Base-by-base conservation (phyloP, 345 rosid genomes). In the Passiflora organensis region DNA sequence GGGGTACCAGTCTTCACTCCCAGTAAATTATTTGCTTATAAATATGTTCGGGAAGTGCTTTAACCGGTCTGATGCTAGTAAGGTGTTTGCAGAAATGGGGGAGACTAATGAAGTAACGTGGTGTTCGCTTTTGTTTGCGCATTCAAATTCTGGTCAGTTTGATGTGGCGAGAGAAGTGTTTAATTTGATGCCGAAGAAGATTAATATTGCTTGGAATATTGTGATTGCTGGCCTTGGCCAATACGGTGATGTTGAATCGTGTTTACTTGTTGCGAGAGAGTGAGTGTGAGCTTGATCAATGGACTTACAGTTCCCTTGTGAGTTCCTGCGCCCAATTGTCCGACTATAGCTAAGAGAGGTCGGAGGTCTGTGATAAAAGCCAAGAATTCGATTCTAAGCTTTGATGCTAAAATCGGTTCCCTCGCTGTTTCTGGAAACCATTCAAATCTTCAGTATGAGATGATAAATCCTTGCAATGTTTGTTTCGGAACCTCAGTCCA, bases 11-110 rank as follows among this genome's bases (percentile, higher is more conserved):
- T 56, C 64, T 51, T 80, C 70, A 5, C 58, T 70, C 11, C 82
- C 89, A 4, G 82, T 89, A 55, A 77, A 58, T 21, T 86, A 89
- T 45, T 75, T 89, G 6, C 84, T 89, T 56, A 60, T 89, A 53
- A 79, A 89, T 56, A 78, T 83, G 95, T 86, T 82, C 19, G 96
- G 95, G 43, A 89, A 89, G 77, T 89, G 96, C 19, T 58, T 11
- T 56, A 63, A 64, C 32, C 76, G 84, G 17, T 15, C 20, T 10
- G 24, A 76, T 59, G 97, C 95, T 28, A 46, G 48, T 47, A 69
- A 59, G 68, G 84, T 84, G 62, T 89, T 89, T 70, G 39, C 69
- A 56, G 81, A 72, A 38, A 76, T 71, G 84, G 52, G 23, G 28
- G 25, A 36, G 56, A 55, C 59, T 60, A 89, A 89, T 78, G 89